Evolutionary conservation across 108 stramenopile genomes (phyloP), one percentile per base, ranked within the genome.

Genomic region (Epipyxis sp.): DNA sequence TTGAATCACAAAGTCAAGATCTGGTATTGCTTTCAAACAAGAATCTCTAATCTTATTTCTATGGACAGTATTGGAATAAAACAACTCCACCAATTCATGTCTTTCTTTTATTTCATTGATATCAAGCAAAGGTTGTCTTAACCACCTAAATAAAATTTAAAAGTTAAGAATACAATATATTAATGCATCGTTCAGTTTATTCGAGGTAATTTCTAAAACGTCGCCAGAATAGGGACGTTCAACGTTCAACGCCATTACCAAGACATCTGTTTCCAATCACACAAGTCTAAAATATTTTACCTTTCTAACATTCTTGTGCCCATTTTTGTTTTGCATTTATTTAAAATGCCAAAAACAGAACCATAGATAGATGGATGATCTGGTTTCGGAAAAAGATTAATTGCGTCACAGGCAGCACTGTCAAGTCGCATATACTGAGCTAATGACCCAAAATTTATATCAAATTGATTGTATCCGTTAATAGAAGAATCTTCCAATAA

Each of bases 41-140:
- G 71, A 76, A 42, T 83, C 82, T 35, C 44, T 76, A 16, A 84
- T 41, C 25, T 40, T 44, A 0, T 78, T 43, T 32, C 84, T 37
- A 6, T 61, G 65, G 2, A 37, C 44, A 0, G 54, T 61, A 42
- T 77, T 54, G 20, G 74, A 77, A 57, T 39, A 77, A 32, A 83
- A 76, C 39, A 80, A 30, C 44, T 77, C 79, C 0, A 83, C 82
- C 34, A 83, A 37, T 44, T 74, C 72, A 1, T 78, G 82, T 59
- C 84, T 58, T 39, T 34, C 30, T 40, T 83, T 69, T 54, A 84
- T 79, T 42, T 44, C 82, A 65, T 59, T 32, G 54, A 58, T 6
- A 44, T 82, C 78, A 40, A 71, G 32, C 35, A 87, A 79, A 20
- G 87, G 87, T 80, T 85, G 85, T 40, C 84, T 69, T 29, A 88